These are phyloP conservation scores for Cutaneotrichosporon dermatis DNA, from an alignment of 1,284 basidiomycete species.

Conservation along the genomic window DNA sequence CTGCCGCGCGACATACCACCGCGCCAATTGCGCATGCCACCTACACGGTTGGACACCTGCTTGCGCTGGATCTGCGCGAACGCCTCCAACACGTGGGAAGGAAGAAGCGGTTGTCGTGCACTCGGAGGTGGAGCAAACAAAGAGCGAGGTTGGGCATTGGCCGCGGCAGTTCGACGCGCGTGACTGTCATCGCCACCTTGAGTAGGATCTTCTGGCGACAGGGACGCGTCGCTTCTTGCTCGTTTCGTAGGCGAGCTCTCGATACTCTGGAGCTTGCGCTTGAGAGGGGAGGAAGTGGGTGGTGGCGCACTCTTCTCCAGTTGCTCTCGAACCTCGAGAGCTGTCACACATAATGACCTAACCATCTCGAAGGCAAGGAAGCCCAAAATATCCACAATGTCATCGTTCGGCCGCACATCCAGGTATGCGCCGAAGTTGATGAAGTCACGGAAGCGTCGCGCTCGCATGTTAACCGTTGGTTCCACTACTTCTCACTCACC, in stretches of 20 bases:
- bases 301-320: constrained; percentile 22
- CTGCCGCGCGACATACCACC: constrained; percentile 73
- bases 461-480: constrained; percentile 47
- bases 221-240: constrained; percentile 53
- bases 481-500: constrained; percentile 52
- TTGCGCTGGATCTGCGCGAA: constrained; percentile 81
- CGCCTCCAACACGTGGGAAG: constrained; percentile 82
- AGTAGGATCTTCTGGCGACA: too few species aligned
- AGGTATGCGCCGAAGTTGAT: constrained; percentile 81
- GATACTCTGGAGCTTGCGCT: constrained; percentile 34
- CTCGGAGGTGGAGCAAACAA: constrained; percentile 75
- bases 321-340: constrained; percentile 60
- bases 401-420: constrained; percentile 88
- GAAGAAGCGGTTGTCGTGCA: constrained; percentile 67
- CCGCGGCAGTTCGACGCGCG: background rate
- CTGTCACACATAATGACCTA: constrained; percentile 80
- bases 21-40: constrained; percentile 81
- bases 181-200: background rate
- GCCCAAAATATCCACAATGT: constrained; percentile 93
- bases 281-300: constrained; percentile 11
- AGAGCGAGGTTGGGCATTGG: constrained; percentile 50
- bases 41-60: constrained; percentile 69
- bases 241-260: constrained; percentile 41
- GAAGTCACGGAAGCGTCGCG: constrained; percentile 92
- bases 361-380: constrained; percentile 98